Conservation (phyloP, 2,329 filamentous ascomycete species). For the Colletotrichum viniferum region DNA sequence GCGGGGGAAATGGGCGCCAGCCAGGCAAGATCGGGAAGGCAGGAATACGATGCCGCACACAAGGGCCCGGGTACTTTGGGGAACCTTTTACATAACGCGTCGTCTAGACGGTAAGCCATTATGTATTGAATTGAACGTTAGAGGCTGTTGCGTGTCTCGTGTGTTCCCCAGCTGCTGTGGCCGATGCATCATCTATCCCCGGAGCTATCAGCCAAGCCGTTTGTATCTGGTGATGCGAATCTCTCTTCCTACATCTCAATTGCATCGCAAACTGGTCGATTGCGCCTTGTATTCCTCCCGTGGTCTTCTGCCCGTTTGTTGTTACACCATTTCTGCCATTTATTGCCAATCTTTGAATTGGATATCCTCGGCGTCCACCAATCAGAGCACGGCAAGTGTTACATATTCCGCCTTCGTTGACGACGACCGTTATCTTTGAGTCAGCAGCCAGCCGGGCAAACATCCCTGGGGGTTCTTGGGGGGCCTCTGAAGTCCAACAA, state of each 20-base stretch:
- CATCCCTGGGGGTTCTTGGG: background rate
- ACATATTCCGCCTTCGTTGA: background rate
- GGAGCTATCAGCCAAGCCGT: background rate
- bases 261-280: background rate
- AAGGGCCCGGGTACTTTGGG: background rate
- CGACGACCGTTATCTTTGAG: background rate
- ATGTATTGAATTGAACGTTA: background rate
- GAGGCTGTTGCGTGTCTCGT: background rate
- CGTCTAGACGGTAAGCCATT: background rate
- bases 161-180: background rate
- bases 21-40: conserved; percentile 12
- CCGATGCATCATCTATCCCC: background rate
- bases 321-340: background rate
- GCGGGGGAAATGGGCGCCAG: background rate
- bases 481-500: background rate
- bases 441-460: background rate
- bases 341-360: background rate
- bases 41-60: background rate
- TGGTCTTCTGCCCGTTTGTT: background rate
- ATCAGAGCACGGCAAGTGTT: background rate
- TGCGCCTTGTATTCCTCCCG: background rate
- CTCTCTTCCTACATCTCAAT: background rate
- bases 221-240: background rate
- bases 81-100: background rate
- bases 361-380: background rate